These are phyloP conservation scores for Aristolochia contorta DNA, from an alignment of 164 flowering plant species.

Conservation along the genomic window DNA sequence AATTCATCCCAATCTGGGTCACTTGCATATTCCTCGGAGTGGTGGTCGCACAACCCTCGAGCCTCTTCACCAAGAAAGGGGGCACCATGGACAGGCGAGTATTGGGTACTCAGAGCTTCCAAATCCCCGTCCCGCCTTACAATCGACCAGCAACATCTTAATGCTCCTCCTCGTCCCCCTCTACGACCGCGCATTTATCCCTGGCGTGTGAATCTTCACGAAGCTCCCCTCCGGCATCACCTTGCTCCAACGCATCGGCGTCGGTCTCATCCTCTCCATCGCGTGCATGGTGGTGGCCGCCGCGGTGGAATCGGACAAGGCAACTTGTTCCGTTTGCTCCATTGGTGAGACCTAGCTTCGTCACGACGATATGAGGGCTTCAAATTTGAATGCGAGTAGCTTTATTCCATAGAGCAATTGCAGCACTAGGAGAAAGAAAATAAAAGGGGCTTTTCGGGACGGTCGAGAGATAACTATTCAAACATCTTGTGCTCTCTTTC, in stretches of 20 bases:
- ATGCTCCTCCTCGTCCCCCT: slow-evolving; percentile 1
- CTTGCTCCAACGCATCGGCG: background rate
- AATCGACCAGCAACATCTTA: background rate
- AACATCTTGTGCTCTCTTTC: too few relatives aligned
- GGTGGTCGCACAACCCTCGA: background rate
- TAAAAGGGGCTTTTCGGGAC: too few relatives aligned
- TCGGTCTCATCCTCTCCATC: slow-evolving; percentile 2
- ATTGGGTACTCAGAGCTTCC: background rate
- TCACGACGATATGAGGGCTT: too few relatives aligned
- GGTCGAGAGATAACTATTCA: too few relatives aligned
- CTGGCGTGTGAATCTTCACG: slow-evolving; percentile 1
- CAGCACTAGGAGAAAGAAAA: too few relatives aligned
- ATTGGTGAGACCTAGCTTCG: too few relatives aligned
- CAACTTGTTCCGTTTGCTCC: too few relatives aligned
- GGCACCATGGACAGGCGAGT: background rate
- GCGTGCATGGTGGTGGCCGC: slow-evolving; percentile 11
- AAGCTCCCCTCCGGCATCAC: slow-evolving; percentile 3
- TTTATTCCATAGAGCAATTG: too few relatives aligned
- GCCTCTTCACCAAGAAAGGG: slow-evolving; percentile 1
- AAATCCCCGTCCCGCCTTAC: slow-evolving; percentile 1
- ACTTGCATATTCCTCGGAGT: background rate
- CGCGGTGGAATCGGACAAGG: slow-evolving; percentile 3
- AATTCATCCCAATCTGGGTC: background rate
- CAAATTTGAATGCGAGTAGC: too few relatives aligned
- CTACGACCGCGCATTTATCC: slow-evolving; percentile 3